Evolutionary conservation across 2,329 filamentous ascomycete species (phyloP).

Genomic region (Macrophomina phaseolina): DNA sequence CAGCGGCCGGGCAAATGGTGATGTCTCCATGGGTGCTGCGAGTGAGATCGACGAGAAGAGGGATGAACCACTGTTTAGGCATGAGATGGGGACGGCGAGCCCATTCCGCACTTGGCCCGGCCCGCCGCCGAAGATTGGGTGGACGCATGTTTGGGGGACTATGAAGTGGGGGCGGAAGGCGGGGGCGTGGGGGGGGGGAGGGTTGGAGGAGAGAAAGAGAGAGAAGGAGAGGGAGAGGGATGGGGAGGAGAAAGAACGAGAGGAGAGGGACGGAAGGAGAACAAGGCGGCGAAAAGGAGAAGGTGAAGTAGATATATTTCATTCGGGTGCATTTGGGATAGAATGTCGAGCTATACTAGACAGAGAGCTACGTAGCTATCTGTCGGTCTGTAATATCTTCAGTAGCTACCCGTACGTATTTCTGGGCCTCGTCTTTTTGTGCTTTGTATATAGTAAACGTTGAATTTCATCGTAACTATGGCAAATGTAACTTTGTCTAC

Average conservation of each 20-base stretch:
- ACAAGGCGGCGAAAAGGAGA: not conserved
- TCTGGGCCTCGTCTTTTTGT: no score
- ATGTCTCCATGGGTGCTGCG: constrained; percentile 29
- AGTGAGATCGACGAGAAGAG: constrained; percentile 36
- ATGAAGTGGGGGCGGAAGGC: constrained; percentile 60
- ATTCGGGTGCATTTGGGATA: not conserved
- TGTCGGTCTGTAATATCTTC: not conserved
- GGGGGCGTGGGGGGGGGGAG: constrained; percentile 59
- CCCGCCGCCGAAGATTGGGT: constrained; percentile 57
- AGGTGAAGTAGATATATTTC: not conserved
- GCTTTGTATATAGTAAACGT: no score
- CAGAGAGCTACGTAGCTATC: not conserved
- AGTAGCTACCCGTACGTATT: no score
- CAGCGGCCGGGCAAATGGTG: constrained; percentile 18
- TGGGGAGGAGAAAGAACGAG: constrained; percentile 25
- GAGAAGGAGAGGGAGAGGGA: constrained; percentile 34
- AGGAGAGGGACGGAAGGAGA: constrained; percentile 13
- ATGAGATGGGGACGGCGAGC: constrained; percentile 50
- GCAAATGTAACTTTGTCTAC: no score
- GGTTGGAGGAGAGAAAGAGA: constrained; percentile 47
- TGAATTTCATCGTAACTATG: no score
- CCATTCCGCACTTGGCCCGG: constrained; percentile 53
- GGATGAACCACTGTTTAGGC: constrained; percentile 47
- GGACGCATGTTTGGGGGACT: constrained; percentile 61
- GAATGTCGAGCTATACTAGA: not conserved